Base-by-base conservation (phyloP, 345 rosid genomes). In the Luvunga scandens region DNA sequence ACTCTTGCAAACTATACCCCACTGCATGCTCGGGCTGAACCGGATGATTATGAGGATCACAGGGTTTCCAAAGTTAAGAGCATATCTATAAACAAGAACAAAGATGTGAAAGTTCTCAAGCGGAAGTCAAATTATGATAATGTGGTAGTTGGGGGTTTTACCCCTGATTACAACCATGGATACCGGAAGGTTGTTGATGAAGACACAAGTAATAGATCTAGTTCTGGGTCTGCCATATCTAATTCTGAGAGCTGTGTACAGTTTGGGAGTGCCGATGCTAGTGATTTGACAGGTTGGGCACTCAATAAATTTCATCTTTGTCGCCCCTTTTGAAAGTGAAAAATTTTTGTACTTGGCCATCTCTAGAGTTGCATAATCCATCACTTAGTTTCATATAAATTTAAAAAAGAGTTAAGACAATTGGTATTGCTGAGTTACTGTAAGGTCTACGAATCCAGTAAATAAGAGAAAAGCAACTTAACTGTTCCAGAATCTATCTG, bases 181-280 rank as follows among this genome's bases (percentile, higher is more conserved):
- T 86, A 84, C 27, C 89, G 81, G 48, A 93, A 85, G 84, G 82
- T 74, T 72, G 55, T 88, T 45, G 98, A 92, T 85, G 99, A 97
- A 80, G 96, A 94, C 85, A 75, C 85, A 38, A 94, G 97, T 82
- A 97, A 97, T 64, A 87, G 96, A 76, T 97, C 98, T 24, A 94
- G 99, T 85, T 97, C 98, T 25, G 98, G 99, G 16, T 97, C 99
- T 21, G 99, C 98, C 66, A 81, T 93, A 88, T 97, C 99, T 4
- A 94, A 93, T 80, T 90, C 98, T 6, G 98, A 97, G 85, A 97
- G 99, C 85, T 93, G 96, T 83, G 98, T 87, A 24, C 99, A 88
- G 81, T 93, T 89, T 85, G 94, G 92, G 27, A 82, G 90, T 78
- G 91, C 88, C 14, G 97, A 92, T 81, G 92, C 91, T 30, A 94